Evolutionary conservation across 75 land plant genomes (phyloP).

Genomic region (Picea sitchensis): DNA sequence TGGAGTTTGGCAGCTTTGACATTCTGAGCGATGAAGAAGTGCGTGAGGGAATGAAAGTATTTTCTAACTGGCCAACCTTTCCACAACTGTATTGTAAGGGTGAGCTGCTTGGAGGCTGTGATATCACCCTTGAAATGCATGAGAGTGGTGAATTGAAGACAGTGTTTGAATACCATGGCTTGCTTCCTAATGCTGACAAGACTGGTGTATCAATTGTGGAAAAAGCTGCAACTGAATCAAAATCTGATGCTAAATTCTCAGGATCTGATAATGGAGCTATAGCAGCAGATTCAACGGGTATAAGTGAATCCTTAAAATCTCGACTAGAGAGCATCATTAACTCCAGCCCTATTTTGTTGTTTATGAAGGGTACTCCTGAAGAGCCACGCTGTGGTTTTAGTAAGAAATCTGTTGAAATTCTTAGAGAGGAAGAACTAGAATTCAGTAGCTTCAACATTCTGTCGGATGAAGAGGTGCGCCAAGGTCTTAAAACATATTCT

Average conservation of each 20-base stretch:
- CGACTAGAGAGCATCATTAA: conserved; percentile 54
- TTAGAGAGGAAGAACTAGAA: conserved; percentile 47
- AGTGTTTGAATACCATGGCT: conserved; percentile 47
- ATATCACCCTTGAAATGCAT: conserved; percentile 79
- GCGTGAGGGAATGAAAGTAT: conserved; percentile 78
- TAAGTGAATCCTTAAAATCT: conserved; percentile 28
- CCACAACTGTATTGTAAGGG: conserved; percentile 90
- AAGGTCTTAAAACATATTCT: conserved; percentile 75
- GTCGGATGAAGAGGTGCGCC: conserved; percentile 71
- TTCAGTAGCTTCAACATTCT: conserved; percentile 72
- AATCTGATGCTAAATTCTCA: not conserved
- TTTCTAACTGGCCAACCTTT: conserved; percentile 89
- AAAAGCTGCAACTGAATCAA: not conserved
- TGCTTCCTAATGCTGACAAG: not conserved
- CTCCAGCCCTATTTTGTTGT: conserved; percentile 67
- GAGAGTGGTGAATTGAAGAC: conserved; percentile 75
- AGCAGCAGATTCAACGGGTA: conserved; percentile 33
- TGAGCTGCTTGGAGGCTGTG: conserved; percentile 87
- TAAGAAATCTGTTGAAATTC: conserved; percentile 67
- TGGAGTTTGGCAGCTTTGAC: conserved; percentile 81
- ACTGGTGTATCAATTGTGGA: not conserved
- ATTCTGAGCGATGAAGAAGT: conserved; percentile 69
- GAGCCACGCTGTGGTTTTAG: conserved; percentile 88
- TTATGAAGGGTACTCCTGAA: conserved; percentile 86
- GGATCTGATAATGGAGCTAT: conserved; percentile 21